A percentile compares a stretch with the other conserved stretches of the same genome.
phyloP scores from a whole-genome alignment of 2,329 filamentous ascomycete genomes.

The Parasarocladium wereldwijsianum region DNA sequence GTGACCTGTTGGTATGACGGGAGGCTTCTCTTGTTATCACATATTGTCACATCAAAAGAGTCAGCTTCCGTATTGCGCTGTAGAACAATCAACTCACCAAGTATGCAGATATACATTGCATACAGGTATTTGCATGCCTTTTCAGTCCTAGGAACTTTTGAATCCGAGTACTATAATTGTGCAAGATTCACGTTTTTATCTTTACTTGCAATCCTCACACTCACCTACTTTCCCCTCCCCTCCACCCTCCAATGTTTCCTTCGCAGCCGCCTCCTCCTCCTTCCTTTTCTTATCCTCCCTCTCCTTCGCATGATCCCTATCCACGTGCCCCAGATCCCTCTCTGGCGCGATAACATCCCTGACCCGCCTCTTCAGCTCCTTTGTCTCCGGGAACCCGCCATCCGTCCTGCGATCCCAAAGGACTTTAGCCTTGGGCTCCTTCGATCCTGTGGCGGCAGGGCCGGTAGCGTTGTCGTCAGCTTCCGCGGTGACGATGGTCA shows the following conservation, averaged over 20 bases:
- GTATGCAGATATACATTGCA: too few relatives aligned
- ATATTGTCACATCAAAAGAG: too few relatives aligned
- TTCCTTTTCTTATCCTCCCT: neutral
- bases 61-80: too few relatives aligned
- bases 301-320: slow-evolving; percentile 29
- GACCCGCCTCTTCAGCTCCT: slow-evolving; percentile 74
- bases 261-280: slow-evolving; percentile 1
- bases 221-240: slow-evolving; percentile 1
- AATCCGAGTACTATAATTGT: too few relatives aligned
- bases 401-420: slow-evolving; percentile 83
- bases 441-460: slow-evolving; percentile 6
- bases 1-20: too few relatives aligned
- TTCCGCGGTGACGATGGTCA: slow-evolving; percentile 38
- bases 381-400: slow-evolving; percentile 87
- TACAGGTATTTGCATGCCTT: too few relatives aligned
- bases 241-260: slow-evolving; percentile 1
- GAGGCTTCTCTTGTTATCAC: too few relatives aligned
- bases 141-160: too few relatives aligned
- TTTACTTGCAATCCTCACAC: slow-evolving; percentile 4
- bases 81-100: too few relatives aligned
- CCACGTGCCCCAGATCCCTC: slow-evolving; percentile 69
- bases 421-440: slow-evolving; percentile 28
- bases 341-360: slow-evolving; percentile 69
- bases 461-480: neutral
- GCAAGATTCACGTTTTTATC: too few relatives aligned